These are phyloP conservation scores for Nannizzia gypsea DNA, from an alignment of 2,329 filamentous ascomycete genomes.

Conservation along the genomic window DNA sequence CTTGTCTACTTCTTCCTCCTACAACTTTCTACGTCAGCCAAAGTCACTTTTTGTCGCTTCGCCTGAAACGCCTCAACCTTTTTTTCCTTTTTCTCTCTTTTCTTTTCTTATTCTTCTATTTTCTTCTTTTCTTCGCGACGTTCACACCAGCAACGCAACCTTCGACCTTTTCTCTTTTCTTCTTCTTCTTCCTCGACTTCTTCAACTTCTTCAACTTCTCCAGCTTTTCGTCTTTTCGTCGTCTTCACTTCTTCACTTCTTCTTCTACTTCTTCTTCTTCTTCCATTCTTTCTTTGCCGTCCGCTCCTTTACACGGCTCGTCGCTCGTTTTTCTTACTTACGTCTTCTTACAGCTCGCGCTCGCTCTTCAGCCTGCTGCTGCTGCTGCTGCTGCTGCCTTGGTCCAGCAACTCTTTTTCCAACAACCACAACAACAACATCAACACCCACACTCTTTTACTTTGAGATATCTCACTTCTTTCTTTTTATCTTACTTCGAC, in stretches of 20 bases:
- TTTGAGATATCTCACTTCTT: too few species aligned
- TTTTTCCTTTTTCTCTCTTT: neutral
- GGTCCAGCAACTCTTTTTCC: conserved; percentile 12
- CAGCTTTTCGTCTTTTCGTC: conserved; percentile 14
- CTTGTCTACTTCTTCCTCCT: too few species aligned
- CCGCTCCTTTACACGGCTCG: conserved; percentile 41
- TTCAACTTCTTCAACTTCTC: conserved; percentile 8
- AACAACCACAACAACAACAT: neutral
- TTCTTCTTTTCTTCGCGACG: neutral
- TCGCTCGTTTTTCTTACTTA: conserved; percentile 12
- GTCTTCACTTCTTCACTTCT: conserved; percentile 16
- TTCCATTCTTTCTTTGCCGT: conserved; percentile 28
- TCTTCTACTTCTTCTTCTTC: conserved; percentile 19
- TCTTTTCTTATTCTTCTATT: neutral
- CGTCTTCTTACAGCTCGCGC: conserved; percentile 6
- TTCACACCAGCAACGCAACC: too few species aligned
- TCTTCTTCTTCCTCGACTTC: conserved; percentile 12
- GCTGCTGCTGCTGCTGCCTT: conserved; percentile 16
- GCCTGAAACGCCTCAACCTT: neutral
- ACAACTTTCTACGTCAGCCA: too few species aligned
- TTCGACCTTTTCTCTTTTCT: conserved; percentile 9
- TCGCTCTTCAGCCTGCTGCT: conserved; percentile 11
- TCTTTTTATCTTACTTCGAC: too few species aligned
- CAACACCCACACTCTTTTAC: too few species aligned
- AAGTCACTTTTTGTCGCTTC: neutral